Percentiles rank a stretch among this genome's conserved stretches.
phyloP scores from a whole-genome alignment of 768 basidiomycete genomes.

The Russula emetica region DNA sequence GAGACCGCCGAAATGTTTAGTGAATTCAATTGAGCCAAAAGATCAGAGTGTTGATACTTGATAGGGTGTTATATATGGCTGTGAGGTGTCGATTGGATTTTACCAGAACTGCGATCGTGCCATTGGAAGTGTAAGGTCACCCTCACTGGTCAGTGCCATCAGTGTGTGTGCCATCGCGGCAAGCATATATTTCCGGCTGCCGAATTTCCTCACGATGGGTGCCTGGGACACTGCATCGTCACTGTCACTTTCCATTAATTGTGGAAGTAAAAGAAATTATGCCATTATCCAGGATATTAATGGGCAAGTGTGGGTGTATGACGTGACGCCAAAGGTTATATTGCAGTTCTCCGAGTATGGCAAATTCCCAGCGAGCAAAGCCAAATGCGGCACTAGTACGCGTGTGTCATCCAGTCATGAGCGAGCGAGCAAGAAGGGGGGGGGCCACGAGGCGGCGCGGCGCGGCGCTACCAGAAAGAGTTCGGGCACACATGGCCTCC shows the following conservation, averaged over 20 bases:
- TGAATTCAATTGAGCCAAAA: background rate
- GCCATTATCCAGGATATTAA: background rate
- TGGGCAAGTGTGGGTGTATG: background rate
- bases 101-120: background rate
- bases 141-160: no score
- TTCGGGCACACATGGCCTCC: background rate
- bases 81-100: background rate
- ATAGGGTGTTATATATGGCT: background rate
- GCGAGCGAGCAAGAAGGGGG: no score
- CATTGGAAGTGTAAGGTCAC: no score
- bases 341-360: background rate
- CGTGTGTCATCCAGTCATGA: no score
- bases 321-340: constrained; percentile 2
- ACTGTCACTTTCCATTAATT: no score
- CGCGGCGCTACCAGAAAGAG: background rate
- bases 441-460: background rate
- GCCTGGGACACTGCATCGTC: constrained; percentile 7
- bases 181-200: background rate
- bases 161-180: background rate
- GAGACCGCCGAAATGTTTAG: background rate
- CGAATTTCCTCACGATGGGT: background rate
- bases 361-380: background rate
- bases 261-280: no score
- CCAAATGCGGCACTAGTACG: background rate
- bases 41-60: no score